phyloP scores from a whole-genome alignment of 768 basidiomycete species.

The Fistulinella prunicolor region DNA sequence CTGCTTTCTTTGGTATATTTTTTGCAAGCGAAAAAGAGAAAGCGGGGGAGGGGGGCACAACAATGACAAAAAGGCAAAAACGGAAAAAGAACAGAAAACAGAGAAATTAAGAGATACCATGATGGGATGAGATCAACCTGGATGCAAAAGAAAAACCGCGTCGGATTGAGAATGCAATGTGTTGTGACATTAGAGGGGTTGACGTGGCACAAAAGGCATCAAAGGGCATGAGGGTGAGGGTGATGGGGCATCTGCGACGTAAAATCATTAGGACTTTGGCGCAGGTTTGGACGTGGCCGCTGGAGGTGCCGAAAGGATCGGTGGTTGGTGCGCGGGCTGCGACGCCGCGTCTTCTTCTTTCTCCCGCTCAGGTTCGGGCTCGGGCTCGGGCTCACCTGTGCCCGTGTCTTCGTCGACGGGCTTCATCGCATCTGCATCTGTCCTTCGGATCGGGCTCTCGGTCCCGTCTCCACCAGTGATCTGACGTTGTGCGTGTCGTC shows the following conservation, averaged over 20 bases:
- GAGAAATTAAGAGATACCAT: not conserved
- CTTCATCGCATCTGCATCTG: slow-evolving; percentile 64
- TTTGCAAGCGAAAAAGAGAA: slow-evolving; percentile 2
- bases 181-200: too few species aligned
- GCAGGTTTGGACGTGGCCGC: slow-evolving; percentile 14
- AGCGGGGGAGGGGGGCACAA: not conserved
- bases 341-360: not conserved
- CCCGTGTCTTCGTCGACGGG: slow-evolving; percentile 56
- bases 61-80: not conserved
- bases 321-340: slow-evolving; percentile 23
- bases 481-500: slow-evolving; percentile 15
- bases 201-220: too few species aligned
- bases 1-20: slow-evolving; percentile 24
- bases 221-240: too few species aligned
- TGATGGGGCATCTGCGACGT: too few species aligned
- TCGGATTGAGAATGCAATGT: too few species aligned
- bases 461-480: slow-evolving; percentile 1
- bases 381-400: slow-evolving; percentile 9
- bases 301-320: slow-evolving; percentile 35
- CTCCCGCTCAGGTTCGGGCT: slow-evolving; percentile 8
- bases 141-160: not conserved
- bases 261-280: slow-evolving; percentile 6
- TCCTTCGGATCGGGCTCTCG: slow-evolving; percentile 12
- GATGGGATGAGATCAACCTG: slow-evolving; percentile 2
- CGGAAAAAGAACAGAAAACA: not conserved